These are phyloP conservation scores for Dionaea muscipula DNA, from an alignment of 179 eudicot species.

Conservation along the genomic window DNA sequence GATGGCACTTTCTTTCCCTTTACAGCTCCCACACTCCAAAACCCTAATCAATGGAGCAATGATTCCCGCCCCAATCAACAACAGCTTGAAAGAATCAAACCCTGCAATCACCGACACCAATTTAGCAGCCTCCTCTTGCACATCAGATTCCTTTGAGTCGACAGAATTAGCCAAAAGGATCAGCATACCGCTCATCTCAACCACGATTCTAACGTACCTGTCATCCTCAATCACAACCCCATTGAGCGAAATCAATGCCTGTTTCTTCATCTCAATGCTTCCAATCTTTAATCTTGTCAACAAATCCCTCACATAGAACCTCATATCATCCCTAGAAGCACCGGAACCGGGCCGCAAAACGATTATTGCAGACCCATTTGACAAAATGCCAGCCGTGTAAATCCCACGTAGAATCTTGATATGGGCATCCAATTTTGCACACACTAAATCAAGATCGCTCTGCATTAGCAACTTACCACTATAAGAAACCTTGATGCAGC, in stretches of 20 bases:
- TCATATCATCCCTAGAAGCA: constrained; percentile 49
- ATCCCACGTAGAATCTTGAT: constrained; percentile 23
- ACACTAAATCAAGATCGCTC: constrained; percentile 56
- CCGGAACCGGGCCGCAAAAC: constrained; percentile 37
- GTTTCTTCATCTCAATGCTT: constrained; percentile 36
- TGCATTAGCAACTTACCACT: constrained; percentile 86
- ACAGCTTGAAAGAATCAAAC: constrained; percentile 24
- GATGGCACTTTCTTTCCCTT: constrained; percentile 37
- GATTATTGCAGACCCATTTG: constrained; percentile 42
- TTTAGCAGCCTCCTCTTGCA: constrained; percentile 49
- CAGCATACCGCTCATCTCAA: constrained; percentile 35
- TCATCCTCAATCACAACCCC: constrained; percentile 52
- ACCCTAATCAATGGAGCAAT: constrained; percentile 55
- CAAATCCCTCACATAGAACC: constrained; percentile 56
- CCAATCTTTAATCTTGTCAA: constrained; percentile 64
- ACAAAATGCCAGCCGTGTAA: constrained; percentile 30
- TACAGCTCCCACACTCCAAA: constrained; percentile 39
- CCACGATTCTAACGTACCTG: constrained; percentile 37
- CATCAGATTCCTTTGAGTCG: constrained; percentile 28
- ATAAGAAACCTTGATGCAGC: constrained; percentile 38
- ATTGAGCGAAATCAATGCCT: constrained; percentile 45
- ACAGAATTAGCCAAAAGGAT: constrained; percentile 32
- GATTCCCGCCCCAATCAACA: constrained; percentile 38
- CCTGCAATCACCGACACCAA: constrained; percentile 33
- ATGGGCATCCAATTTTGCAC: constrained; percentile 30